Evolutionary conservation across 495 filamentous ascomycete species (phyloP), one percentile per base, ranked within the genome.

Genomic region (Aspergillus heteromorphus): DNA sequence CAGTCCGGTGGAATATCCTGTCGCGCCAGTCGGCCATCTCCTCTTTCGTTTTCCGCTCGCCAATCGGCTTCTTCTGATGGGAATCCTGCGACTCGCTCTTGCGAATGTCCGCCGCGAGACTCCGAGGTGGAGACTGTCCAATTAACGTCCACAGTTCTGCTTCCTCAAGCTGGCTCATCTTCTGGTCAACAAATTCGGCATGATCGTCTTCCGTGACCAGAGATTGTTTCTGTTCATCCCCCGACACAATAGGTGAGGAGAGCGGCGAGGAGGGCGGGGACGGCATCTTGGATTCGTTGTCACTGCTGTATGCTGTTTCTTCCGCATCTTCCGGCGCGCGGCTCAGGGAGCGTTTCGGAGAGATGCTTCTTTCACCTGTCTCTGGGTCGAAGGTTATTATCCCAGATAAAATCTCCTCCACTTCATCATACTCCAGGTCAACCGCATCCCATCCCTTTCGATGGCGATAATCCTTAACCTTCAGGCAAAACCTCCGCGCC

Each of bases 401-500:
- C 17, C 53, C 60, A 23, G 66, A 69, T 25, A 85, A 64, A 21
- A 73, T 60, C 40, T 68, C 55, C 58, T 87, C 84, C 8, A 85
- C 79, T 48, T 84, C 78, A 21, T 80, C 67, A 54, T 83, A 81
- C 38, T 60, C 50, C 60, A 87, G 64, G 42, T 62, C 45, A 59
- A 59, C 53, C 36, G 65, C 36, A 45, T 61, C 53, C 48, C 59
- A 63, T 47, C 71, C 48, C 51, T 66, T 63, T 29, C 64, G 64
- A 40, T 70, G 61, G 45, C 61, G 56, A 14, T 60, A 59, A 38
- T 85, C 75, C 30, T 73, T 71, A 11, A 92, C 82, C 21, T 75
- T 61, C 6, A 91, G 54, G 27, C 76, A 67, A 57, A 85, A 76
- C 56, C 84, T 76, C 50, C 87, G 76, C 6, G 88, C 76, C 25